Base-by-base conservation (phyloP, 75 land plant genomes). In the Sequoiadendron giganteum region DNA sequence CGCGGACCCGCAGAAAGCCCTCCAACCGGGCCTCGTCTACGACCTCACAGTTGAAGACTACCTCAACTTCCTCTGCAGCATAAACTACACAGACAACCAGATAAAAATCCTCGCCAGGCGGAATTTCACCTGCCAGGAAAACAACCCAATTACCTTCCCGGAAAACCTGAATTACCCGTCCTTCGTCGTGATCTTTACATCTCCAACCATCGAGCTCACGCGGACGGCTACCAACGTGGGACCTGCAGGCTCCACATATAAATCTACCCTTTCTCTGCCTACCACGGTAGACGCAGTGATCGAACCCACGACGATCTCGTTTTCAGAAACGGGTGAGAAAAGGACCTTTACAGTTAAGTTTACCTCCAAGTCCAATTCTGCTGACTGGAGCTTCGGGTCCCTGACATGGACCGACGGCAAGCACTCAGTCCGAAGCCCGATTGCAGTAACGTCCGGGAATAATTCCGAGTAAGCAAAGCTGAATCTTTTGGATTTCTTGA, bases 1-100 rank as follows among this genome's bases (percentile, higher is more conserved):
- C 86, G 95, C 92, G 58, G 89, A 93, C 87, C 97, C 95, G 2
- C 86, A 90, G 14, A 30, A 85, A 25, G 98, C 98, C 18, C 89
- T 93, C 25, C 87, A 93, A 73, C 98, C 98, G 0, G 98, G 98
- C 21, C 95, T 96, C 40, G 94, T 96, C 42, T 96, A 96, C 85
- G 98, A 96, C 81, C 52, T 93, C 47, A 84, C 75, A 1, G 89
- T 45, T 4, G 91, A 91, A 5, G 98, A 95, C 85, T 96, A 96
- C 86, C 82, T 95, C 55, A 87, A 88, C 86, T 95, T 96, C 92
- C 92, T 96, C 58, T 96, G 98, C 87, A 93, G 93, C 13, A 80
- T 96, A 14, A 93, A 93, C 79, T 96, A 95, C 89, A 84, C 91
- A 0, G 42, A 89, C 2, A 30, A 84, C 13, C 91, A 93, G 90